Base-by-base conservation (phyloP, 345 rosid genomes). In the Barbarea vulgaris region DNA sequence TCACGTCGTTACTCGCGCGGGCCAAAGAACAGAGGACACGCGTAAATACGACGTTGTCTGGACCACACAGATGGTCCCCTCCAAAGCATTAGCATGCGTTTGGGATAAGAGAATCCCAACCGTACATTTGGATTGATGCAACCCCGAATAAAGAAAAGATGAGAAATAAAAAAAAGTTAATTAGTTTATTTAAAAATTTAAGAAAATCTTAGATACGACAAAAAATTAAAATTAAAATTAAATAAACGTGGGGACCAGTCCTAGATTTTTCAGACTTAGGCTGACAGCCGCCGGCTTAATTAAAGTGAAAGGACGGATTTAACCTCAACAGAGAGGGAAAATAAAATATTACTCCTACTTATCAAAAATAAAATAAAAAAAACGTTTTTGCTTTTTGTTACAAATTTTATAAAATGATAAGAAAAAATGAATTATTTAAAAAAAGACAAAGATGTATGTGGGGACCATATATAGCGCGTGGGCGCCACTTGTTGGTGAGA, bases 211-310 rank as follows among this genome's bases (percentile, higher is more conserved):
- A 76, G 7, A 76, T 70, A 77, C 76, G 76, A 71, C 77, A 77
- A 70, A 42, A n/a, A n/a, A n/a, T n/a, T n/a, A 21, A 1, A 44
- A 51, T 15, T 21, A 6, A 17, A 74, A 27, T 11, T 11, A 14
- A 77, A 34, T 18, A 42, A 77, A 71, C 73, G 77, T 68, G 69
- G 83, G 87, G 82, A 72, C 89, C 86, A 64, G 41, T 73, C 28
- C 62, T 66, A 53, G 85, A 82, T 82, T 81, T 85, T 85, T 85
- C 80, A 69, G 87, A 85, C 91, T 84, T 81, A 78, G 73, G 73
- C 87, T 83, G 87, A 83, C 88, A 88, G 94, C 97, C 91, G 94
- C 96, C 97, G 93, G 91, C 94, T 85, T 75, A 85, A 86, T 79
- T 69, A 67, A 83, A 70, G 82, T 0, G 5, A 31, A 58, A 25